Percentiles rank a stretch among this genome's conserved stretches.
Evolutionary conservation across 1,284 basidiomycete genomes (phyloP).

Genomic region (Meira nashicola): DNA sequence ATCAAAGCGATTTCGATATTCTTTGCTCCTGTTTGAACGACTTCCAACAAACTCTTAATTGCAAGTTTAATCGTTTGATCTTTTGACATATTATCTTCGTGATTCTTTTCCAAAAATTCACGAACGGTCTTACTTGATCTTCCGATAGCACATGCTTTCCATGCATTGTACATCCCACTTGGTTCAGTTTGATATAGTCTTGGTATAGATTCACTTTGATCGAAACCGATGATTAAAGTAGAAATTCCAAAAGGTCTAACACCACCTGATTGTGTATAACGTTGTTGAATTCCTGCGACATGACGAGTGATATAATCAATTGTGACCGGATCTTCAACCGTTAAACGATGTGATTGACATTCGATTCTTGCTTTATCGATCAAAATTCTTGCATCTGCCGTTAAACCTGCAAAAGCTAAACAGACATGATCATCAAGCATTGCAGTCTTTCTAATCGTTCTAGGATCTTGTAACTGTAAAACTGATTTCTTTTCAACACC

Average conservation of each 20-base stretch:
- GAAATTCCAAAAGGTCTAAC: constrained; percentile 97
- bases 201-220: constrained; percentile 78
- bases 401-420: constrained; percentile 93
- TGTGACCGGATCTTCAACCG: constrained; percentile 95
- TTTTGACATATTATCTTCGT: constrained; percentile 79
- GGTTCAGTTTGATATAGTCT: constrained; percentile 96
- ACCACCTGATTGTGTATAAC: constrained; percentile 98
- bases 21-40: constrained; percentile 98
- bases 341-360: constrained; percentile 94
- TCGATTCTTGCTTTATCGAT: constrained; percentile 97
- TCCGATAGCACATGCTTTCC: constrained; percentile 99
- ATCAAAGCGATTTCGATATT: constrained; percentile 56
- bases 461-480: constrained; percentile 92
- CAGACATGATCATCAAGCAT: constrained; percentile 98
- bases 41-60: constrained; percentile 91
- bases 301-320: constrained; percentile 98
- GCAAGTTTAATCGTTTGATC: constrained; percentile 92
- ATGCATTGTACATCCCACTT: constrained; percentile 89
- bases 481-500: constrained; percentile 99
- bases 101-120: constrained; percentile 98
- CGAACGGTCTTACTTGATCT: constrained; percentile 96
- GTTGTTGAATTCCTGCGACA: constrained; percentile 94
- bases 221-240: constrained; percentile 93
- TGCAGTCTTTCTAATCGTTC: constrained; percentile 94
- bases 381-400: constrained; percentile 92